A percentile compares a stretch with the other conserved stretches of the same genome.
Evolutionary conservation across 176 grass and related monocot genomes (phyloP).

Genomic region (Olyra latifolia): DNA sequence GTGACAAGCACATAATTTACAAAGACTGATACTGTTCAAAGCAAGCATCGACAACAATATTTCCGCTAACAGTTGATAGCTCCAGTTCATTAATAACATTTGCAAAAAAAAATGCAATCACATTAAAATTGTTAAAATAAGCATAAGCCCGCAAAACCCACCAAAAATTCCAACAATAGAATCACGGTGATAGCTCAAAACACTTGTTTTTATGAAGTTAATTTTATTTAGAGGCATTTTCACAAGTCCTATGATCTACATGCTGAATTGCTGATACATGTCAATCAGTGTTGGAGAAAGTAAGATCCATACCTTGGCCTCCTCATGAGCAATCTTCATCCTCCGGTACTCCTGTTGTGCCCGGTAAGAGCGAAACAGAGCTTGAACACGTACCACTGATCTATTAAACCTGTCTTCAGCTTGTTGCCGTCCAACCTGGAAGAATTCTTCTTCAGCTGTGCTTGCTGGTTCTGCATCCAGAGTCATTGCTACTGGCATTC

Average conservation of each 20-base stretch:
- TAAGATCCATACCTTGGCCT: constrained; percentile 61
- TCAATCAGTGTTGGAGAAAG: constrained; percentile 16
- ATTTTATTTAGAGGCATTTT: constrained; percentile 8
- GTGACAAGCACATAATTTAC: constrained; percentile 28
- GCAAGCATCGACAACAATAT: neutral
- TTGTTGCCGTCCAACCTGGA: constrained; percentile 65
- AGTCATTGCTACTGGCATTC: constrained; percentile 57
- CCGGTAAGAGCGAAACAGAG: constrained; percentile 86
- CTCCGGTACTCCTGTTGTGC: constrained; percentile 95
- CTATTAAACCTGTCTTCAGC: constrained; percentile 80
- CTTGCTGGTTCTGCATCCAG: constrained; percentile 53
- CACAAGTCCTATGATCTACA: neutral
- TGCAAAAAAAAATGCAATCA: neutral
- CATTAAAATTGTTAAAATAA: neutral
- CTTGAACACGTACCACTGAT: constrained; percentile 82
- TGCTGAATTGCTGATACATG: neutral
- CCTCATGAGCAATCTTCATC: constrained; percentile 79
- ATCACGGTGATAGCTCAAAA: neutral
- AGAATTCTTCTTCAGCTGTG: constrained; percentile 91
- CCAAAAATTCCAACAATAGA: neutral
- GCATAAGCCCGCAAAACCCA: neutral
- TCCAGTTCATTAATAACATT: neutral
- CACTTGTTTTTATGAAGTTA: neutral
- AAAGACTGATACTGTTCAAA: neutral
- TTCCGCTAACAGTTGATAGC: neutral